A percentile compares a stretch with the other conserved stretches of the same genome.
phyloP scores from a whole-genome alignment of 495 filamentous ascomycete species.

The Alectoria sarmentosa region DNA sequence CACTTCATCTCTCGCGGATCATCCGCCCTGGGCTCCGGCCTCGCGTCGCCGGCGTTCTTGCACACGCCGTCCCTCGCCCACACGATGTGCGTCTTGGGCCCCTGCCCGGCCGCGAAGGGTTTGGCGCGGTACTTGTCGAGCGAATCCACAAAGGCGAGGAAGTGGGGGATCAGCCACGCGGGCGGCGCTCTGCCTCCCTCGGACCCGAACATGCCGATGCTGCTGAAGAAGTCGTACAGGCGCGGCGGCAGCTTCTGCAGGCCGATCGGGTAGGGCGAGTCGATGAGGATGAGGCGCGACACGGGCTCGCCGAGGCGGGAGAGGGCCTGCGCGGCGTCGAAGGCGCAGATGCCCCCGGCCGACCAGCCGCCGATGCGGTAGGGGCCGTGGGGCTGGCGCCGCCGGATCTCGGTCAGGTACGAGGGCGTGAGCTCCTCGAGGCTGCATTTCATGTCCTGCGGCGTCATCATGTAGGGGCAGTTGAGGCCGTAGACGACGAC shows the following conservation, averaged over 20 bases:
- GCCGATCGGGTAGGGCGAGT: slow-evolving; percentile 31
- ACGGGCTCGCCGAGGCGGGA: slow-evolving; percentile 30
- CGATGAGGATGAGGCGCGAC: slow-evolving; percentile 33
- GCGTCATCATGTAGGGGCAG: neutral
- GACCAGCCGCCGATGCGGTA: slow-evolving; percentile 59
- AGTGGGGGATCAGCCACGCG: no score
- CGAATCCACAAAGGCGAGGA: neutral
- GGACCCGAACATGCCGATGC: slow-evolving; percentile 29
- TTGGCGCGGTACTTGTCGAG: neutral
- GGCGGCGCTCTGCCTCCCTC: slow-evolving; percentile 19
- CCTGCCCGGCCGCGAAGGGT: neutral
- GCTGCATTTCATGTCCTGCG: neutral
- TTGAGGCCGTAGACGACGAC: no score
- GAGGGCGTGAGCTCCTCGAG: neutral
- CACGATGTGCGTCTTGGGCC: slow-evolving; percentile 16
- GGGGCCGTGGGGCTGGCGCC: slow-evolving; percentile 56
- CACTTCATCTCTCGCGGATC: slow-evolving; percentile 24
- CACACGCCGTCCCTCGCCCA: slow-evolving; percentile 23
- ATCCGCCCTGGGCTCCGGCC: no score
- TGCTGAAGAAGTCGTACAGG: slow-evolving; percentile 23
- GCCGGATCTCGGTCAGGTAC: slow-evolving; percentile 45
- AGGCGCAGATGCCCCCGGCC: slow-evolving; percentile 42
- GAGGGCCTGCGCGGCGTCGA: slow-evolving; percentile 32
- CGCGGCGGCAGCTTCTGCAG: slow-evolving; percentile 35
- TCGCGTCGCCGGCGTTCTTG: slow-evolving; percentile 8